These are phyloP conservation scores for Echeveria elegans DNA, from an alignment of 164 flowering plant species.

Conservation along the genomic window DNA sequence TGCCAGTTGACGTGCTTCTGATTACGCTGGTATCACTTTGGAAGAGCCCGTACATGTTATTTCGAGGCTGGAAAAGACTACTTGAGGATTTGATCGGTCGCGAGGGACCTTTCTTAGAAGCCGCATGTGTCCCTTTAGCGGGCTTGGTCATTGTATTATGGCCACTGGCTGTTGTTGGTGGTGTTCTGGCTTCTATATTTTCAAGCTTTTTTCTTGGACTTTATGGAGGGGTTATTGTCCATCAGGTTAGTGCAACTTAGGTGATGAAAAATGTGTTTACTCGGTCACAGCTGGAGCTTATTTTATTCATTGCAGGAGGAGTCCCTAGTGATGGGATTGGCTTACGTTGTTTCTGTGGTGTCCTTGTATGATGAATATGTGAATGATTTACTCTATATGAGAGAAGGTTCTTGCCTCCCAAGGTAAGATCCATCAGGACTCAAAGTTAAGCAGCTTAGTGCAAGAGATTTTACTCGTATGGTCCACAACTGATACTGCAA, in stretches of 20 bases:
- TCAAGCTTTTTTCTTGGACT: slow-evolving; percentile 65
- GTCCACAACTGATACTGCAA: slow-evolving; percentile 16
- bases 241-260: slow-evolving; percentile 44
- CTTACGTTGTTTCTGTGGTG: slow-evolving; percentile 55
- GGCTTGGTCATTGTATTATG: slow-evolving; percentile 81
- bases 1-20: slow-evolving; percentile 47
- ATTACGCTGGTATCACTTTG: slow-evolving; percentile 58
- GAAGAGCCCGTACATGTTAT: slow-evolving; percentile 90
- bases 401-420: slow-evolving; percentile 80
- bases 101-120: slow-evolving; percentile 92
- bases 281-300: not conserved
- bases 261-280: not conserved
- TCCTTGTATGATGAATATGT: slow-evolving; percentile 77
- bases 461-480: not conserved
- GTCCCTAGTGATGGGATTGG: slow-evolving; percentile 60
- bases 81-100: slow-evolving; percentile 80
- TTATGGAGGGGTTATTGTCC: slow-evolving; percentile 61
- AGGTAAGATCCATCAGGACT: slow-evolving; percentile 35
- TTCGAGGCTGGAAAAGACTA: slow-evolving; percentile 87
- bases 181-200: slow-evolving; percentile 44
- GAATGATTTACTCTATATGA: slow-evolving; percentile 71
- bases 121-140: slow-evolving; percentile 91
- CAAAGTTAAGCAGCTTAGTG: not conserved
- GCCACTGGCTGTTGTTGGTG: slow-evolving; percentile 78
- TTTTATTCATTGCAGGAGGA: slow-evolving; percentile 42